phyloP scores from a whole-genome alignment of 2,329 filamentous ascomycete genomes.

The Incumbomyces delicatus region DNA sequence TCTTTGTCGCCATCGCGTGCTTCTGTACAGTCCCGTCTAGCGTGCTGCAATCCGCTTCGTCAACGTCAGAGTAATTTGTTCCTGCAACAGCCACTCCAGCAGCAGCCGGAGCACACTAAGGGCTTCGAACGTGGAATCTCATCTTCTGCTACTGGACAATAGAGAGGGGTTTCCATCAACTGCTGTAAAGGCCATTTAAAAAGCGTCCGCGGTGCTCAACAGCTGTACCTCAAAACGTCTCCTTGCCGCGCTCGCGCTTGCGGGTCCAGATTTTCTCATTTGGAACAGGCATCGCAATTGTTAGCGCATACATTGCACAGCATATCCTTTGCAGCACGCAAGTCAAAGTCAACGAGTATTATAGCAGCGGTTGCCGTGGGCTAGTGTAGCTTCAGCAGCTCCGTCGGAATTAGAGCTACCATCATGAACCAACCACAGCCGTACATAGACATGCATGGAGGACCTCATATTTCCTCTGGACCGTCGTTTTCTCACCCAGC shows the following conservation, averaged over 20 bases:
- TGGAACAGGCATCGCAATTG: not conserved
- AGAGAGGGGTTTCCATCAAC: not conserved
- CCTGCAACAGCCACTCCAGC: not conserved
- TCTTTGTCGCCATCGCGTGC: conserved; percentile 1
- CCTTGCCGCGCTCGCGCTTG: not conserved
- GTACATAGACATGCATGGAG: conserved; percentile 71
- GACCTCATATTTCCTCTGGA: conserved; percentile 65
- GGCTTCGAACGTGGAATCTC: not conserved
- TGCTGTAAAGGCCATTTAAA: not conserved
- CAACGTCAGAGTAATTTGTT: not conserved
- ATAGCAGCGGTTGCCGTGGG: too few relatives aligned
- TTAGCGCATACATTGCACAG: not conserved
- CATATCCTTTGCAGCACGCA: not conserved
- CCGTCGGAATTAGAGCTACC: not conserved
- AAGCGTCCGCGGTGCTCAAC: not conserved
- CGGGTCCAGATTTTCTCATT: not conserved
- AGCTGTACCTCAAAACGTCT: not conserved
- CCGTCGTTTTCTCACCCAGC: conserved; percentile 69
- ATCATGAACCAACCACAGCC: conserved; percentile 73
- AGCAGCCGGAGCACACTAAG: not conserved
- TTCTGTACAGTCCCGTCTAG: conserved; percentile 2
- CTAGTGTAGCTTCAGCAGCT: too few relatives aligned
- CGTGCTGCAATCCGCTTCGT: conserved; percentile 2
- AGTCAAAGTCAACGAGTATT: too few relatives aligned
- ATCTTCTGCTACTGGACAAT: not conserved